Percentiles rank a stretch among this genome's conserved stretches.
These are phyloP conservation scores for Epipyxis sp. DNA, from an alignment of 108 stramenopile species.

Conservation along the genomic window DNA sequence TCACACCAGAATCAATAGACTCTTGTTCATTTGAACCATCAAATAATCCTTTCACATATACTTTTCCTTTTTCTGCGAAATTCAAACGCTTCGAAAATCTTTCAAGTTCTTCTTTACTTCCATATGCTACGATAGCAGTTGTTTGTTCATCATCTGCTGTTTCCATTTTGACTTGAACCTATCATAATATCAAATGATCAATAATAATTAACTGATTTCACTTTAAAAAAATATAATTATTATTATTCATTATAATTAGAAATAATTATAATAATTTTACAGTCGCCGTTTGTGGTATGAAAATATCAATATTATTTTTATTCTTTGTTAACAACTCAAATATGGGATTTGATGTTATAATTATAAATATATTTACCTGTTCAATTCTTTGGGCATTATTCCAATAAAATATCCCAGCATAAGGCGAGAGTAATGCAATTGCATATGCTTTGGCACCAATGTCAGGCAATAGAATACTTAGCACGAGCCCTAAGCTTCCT, in stretches of 20 bases:
- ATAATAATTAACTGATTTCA: too few species aligned
- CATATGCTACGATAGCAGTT: slow-evolving; percentile 71
- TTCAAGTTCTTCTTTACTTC: slow-evolving; percentile 85
- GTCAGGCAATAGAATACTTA: slow-evolving; percentile 77
- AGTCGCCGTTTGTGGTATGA: too few species aligned
- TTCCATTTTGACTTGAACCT: slow-evolving; percentile 33
- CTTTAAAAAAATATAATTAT: too few species aligned
- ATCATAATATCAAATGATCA: too few species aligned
- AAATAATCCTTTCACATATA: slow-evolving; percentile 75
- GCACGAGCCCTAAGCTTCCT: slow-evolving; percentile 77
- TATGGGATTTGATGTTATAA: too few species aligned
- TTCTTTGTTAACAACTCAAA: too few species aligned
- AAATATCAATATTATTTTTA: too few species aligned
- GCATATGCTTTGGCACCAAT: slow-evolving; percentile 75
- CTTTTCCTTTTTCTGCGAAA: slow-evolving; percentile 87
- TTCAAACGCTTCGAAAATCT: slow-evolving; percentile 83
- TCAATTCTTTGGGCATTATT: slow-evolving; percentile 75
- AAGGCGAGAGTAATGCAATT: slow-evolving; percentile 70
- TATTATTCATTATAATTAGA: too few species aligned
- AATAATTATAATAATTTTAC: too few species aligned
- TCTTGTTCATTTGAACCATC: slow-evolving; percentile 20
- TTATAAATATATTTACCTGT: slow-evolving; percentile 70
- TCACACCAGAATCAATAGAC: too few species aligned
- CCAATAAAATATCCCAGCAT: slow-evolving; percentile 93
- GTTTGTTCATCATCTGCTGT: slow-evolving; percentile 76